A percentile compares a stretch with the other conserved stretches of the same genome.
phyloP scores from a whole-genome alignment of 371 early-diverging fungal genomes.

The Globomyces sp. region DNA sequence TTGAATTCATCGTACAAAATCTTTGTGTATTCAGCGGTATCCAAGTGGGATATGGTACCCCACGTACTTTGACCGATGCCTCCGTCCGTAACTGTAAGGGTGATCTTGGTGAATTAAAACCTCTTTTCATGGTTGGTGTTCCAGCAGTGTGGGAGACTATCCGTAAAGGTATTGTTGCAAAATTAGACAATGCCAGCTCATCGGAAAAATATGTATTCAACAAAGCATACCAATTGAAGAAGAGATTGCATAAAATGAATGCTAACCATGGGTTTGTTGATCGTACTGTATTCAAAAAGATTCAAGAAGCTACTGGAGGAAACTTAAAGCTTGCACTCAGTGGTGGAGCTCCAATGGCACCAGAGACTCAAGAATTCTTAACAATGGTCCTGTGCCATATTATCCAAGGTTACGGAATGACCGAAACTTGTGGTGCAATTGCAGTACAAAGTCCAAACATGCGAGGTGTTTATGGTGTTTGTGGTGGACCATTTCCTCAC shows the following conservation, averaged over 20 bases:
- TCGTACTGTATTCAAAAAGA: slow-evolving; percentile 82
- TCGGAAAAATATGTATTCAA: slow-evolving; percentile 71
- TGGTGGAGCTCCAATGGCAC: slow-evolving; percentile 93
- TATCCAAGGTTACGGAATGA: neutral
- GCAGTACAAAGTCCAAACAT: slow-evolving; percentile 25
- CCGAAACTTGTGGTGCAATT: neutral
- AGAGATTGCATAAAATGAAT: slow-evolving; percentile 59
- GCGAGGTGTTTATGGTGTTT: slow-evolving; percentile 35
- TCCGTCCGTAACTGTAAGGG: slow-evolving; percentile 90
- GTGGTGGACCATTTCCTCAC: slow-evolving; percentile 82
- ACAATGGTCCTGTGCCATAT: slow-evolving; percentile 68
- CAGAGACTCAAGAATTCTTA: slow-evolving; percentile 83
- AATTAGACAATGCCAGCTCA: slow-evolving; percentile 62
- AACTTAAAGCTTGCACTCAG: slow-evolving; percentile 81
- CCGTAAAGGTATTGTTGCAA: slow-evolving; percentile 77
- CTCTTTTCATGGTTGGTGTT: slow-evolving; percentile 90
- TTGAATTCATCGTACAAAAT: slow-evolving; percentile 29
- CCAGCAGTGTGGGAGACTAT: slow-evolving; percentile 86
- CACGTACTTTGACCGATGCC: slow-evolving; percentile 84
- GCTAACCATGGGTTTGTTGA: slow-evolving; percentile 75
- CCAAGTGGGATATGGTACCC: slow-evolving; percentile 84
- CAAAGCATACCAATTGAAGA: slow-evolving; percentile 72
- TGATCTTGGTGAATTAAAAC: slow-evolving; percentile 89
- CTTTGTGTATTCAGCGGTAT: slow-evolving; percentile 59
- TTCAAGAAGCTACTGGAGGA: slow-evolving; percentile 90